Evolutionary conservation across 116 monocot genomes (phyloP), one percentile per base, ranked within the genome.

Genomic region (Zostera marina): DNA sequence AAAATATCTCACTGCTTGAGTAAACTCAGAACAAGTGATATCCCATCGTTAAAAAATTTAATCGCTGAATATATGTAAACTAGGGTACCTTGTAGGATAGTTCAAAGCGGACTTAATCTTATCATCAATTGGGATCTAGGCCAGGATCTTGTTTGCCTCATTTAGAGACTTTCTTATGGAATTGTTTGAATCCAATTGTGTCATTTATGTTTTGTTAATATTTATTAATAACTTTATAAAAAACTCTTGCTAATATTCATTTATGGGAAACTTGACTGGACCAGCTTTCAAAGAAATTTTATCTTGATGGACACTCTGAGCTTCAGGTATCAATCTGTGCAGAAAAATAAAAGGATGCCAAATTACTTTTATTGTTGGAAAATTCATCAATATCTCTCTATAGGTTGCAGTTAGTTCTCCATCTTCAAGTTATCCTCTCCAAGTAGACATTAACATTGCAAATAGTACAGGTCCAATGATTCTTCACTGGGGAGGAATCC

Each of bases 401-500:
- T 63, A 94, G 96, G 42, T 82, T 24, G 52, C 46, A 42, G 55
- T 85, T 38, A 56, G 44, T 22, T 23, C 41, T 16, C 70, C 78
- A 21, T 42, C 49, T 53, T 47, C 65, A 8, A 65, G 64, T 47
- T 76, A 70, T 47, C 58, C 53, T 71, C 48, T 62, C 11, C 66
- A 73, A 70, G 56, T 98, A 15, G 63, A 74, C 38, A 72, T 98
- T 47, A 75, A 62, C 45, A 62, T 83, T 41, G 75, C 87, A 51
- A 86, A 87, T 61, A 66, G 55, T 40, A 68, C 66, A 43, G 62
- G 62, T 51, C 66, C 63, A 26, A 65, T 83, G 11, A 41, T 83
- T 77, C 98, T 98, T 64, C 98, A 98, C 54, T 98, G 98, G 98
- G 98, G 98, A 54, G 66, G 47, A 43, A 64, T 90, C 64, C 56